These are phyloP conservation scores for Symbiotaphrina buchneri DNA, from an alignment of 495 filamentous ascomycete genomes.

Conservation along the genomic window DNA sequence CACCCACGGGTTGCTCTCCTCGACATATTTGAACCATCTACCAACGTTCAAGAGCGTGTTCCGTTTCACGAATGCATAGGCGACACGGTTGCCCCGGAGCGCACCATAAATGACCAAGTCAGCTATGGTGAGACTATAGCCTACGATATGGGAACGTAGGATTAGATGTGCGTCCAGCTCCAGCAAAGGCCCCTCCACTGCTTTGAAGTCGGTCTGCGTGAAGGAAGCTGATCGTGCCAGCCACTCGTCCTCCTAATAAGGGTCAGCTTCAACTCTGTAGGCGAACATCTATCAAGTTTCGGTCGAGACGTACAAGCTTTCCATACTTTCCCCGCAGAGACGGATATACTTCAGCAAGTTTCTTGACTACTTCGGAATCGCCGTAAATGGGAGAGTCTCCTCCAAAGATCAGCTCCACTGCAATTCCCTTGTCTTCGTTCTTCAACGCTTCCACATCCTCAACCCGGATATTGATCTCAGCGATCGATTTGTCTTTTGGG, in stretches of 20 bases:
- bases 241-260: conserved; percentile 29
- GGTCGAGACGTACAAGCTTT: conserved; percentile 13
- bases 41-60: conserved; percentile 54
- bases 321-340: conserved; percentile 20
- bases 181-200: conserved; percentile 48
- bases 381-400: conserved; percentile 15
- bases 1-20: conserved; percentile 49
- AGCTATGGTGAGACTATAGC: conserved; percentile 54
- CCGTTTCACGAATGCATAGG: conserved; percentile 56
- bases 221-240: conserved; percentile 25
- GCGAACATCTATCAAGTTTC: too few relatives aligned
- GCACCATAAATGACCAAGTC: conserved; percentile 74
- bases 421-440: conserved; percentile 18
- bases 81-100: conserved; percentile 70
- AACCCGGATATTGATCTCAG: conserved; percentile 21
- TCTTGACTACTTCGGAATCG: conserved; percentile 15
- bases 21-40: conserved; percentile 77
- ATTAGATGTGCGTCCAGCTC: conserved; percentile 71
- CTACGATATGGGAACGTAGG: conserved; percentile 67
- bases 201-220: conserved; percentile 48
- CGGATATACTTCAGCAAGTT: conserved; percentile 18
- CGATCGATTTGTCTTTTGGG: conserved; percentile 8
- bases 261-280: conserved; percentile 3
- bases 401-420: conserved; percentile 15
- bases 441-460: conserved; percentile 22